phyloP scores from a whole-genome alignment of 768 basidiomycete species.

The Crassisporium funariophilum region DNA sequence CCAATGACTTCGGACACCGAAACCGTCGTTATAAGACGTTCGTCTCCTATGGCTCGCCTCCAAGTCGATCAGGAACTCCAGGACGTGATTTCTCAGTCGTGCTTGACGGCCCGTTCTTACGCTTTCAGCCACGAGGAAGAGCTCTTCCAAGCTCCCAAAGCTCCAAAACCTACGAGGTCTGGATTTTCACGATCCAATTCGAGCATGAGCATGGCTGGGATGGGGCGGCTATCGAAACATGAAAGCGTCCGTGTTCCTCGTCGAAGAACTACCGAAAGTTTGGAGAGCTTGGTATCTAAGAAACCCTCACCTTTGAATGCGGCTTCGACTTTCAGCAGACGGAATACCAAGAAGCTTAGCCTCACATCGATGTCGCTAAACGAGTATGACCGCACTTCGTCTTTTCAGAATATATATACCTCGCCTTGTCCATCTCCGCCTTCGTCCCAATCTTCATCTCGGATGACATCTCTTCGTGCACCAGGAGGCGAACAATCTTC shows the following conservation, averaged over 20 bases:
- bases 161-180: constrained; percentile 43
- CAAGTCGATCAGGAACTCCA: constrained; percentile 76
- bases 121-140: constrained; percentile 65
- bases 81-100: constrained; percentile 80
- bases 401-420: constrained; percentile 5
- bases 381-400: constrained; percentile 17
- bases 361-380: constrained; percentile 34
- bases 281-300: constrained; percentile 34
- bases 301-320: constrained; percentile 26
- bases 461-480: constrained; percentile 13
- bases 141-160: constrained; percentile 44
- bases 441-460: constrained; percentile 37
- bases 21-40: constrained; percentile 66
- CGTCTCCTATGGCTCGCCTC: constrained; percentile 63
- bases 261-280: constrained; percentile 47
- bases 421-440: constrained; percentile 36
- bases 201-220: constrained; percentile 59
- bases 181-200: constrained; percentile 59
- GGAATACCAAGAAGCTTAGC: constrained; percentile 38
- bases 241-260: constrained; percentile 72
- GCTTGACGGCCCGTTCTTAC: constrained; percentile 66
- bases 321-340: constrained; percentile 21
- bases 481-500: constrained; percentile 1
- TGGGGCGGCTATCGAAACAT: constrained; percentile 65
- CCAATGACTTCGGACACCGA: constrained; percentile 54